Percentiles rank a stretch among this genome's conserved stretches.
Conservation (phyloP, 164 flowering plant genomes). For the Umbilicus rupestris region DNA sequence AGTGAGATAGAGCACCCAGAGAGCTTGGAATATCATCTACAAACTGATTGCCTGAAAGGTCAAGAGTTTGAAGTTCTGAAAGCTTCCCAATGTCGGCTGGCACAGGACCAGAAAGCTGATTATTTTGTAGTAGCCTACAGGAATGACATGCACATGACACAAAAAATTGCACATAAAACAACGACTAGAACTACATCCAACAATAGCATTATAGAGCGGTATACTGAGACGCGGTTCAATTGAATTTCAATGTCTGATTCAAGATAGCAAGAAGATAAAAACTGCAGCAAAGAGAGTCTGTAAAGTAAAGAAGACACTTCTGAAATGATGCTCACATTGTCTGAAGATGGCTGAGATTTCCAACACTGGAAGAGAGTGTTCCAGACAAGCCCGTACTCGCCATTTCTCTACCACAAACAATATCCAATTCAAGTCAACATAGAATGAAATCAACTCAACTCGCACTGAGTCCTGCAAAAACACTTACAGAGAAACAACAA, state of each 20-base stretch:
- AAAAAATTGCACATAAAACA: no score
- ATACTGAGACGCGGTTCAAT: not conserved
- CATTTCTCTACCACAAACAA: constrained; percentile 54
- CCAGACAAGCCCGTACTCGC: constrained; percentile 67
- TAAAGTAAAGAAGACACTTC: not conserved
- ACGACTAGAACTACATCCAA: not conserved
- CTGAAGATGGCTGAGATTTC: constrained; percentile 69
- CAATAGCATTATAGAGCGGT: not conserved
- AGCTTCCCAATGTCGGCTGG: constrained; percentile 83
- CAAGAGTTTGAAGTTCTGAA: constrained; percentile 63
- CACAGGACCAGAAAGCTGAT: constrained; percentile 59
- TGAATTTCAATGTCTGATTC: no score
- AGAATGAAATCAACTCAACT: not conserved
- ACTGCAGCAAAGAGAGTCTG: not conserved
- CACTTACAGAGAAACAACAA: constrained; percentile 76
- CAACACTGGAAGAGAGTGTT: constrained; percentile 65
- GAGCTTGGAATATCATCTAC: constrained; percentile 77
- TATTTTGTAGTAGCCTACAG: constrained; percentile 80
- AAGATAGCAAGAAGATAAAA: no score
- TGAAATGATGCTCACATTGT: constrained; percentile 45
- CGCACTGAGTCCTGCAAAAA: not conserved
- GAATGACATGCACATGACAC: not conserved
- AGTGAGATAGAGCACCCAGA: constrained; percentile 51
- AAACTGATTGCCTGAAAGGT: constrained; percentile 77
- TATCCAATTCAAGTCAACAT: not conserved